Evolutionary conservation across 345 rosid genomes (phyloP).

Genomic region (Ceriops tagal): DNA sequence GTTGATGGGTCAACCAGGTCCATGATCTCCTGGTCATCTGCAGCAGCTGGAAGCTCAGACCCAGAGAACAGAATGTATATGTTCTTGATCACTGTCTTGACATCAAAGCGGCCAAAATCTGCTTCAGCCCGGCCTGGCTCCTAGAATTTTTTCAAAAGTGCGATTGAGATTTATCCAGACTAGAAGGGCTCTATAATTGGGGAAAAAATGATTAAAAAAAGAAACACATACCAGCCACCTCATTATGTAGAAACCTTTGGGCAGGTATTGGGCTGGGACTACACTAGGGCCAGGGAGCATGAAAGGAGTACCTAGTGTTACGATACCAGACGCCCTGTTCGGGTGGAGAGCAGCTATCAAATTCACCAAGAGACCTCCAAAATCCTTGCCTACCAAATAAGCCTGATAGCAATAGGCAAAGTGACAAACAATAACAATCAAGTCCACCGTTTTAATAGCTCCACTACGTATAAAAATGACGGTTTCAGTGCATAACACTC

Average conservation of each 20-base stretch:
- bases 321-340: slow-evolving; percentile 27
- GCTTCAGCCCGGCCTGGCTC: slow-evolving; percentile 51
- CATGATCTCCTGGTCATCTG: slow-evolving; percentile 46
- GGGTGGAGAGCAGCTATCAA: slow-evolving; percentile 27
- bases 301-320: slow-evolving; percentile 40
- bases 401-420: slow-evolving; percentile 22
- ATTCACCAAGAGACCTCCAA: slow-evolving; percentile 32
- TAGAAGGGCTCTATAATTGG: neutral
- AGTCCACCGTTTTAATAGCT: too few species aligned
- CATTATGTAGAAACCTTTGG: slow-evolving; percentile 28
- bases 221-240: slow-evolving; percentile 34
- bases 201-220: neutral
- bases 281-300: slow-evolving; percentile 25
- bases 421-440: neutral
- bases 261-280: slow-evolving; percentile 15
- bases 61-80: slow-evolving; percentile 46
- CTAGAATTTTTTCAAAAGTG: slow-evolving; percentile 11
- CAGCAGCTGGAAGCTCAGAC: slow-evolving; percentile 31
- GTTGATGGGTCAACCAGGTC: slow-evolving; percentile 47
- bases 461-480: too few species aligned
- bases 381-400: slow-evolving; percentile 41
- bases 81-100: slow-evolving; percentile 41
- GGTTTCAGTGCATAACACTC: too few species aligned
- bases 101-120: slow-evolving; percentile 44
- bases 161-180: neutral